A percentile compares a stretch with the other conserved stretches of the same genome.
Evolutionary conservation across 768 basidiomycete species (phyloP).

Genomic region (Suillus plorans): DNA sequence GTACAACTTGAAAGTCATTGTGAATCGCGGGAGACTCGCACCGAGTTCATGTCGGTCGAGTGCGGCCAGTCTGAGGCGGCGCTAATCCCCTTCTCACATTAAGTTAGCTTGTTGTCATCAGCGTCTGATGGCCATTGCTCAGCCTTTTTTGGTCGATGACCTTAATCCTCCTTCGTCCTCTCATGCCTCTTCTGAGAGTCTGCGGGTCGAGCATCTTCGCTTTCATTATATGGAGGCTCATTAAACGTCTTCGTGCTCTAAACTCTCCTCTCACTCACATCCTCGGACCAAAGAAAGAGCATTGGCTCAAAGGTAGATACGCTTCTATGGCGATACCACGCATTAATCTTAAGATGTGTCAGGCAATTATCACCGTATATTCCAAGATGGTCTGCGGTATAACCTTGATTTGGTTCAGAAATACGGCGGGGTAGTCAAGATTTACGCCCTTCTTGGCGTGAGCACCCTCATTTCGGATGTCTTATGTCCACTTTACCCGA

Average conservation of each 20-base stretch:
- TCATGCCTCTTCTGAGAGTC: slow-evolving; percentile 8
- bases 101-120: not conserved
- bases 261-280: slow-evolving; percentile 22
- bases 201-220: slow-evolving; percentile 10
- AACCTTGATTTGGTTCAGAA: slow-evolving; percentile 27
- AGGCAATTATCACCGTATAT: slow-evolving; percentile 35
- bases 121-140: not conserved
- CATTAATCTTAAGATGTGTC: not conserved
- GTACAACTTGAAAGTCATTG: not conserved
- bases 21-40: not conserved
- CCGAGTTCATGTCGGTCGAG: not conserved
- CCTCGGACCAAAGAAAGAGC: slow-evolving; percentile 32
- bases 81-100: slow-evolving; percentile 1
- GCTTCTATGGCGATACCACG: too few relatives aligned
- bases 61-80: not conserved
- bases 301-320: slow-evolving; percentile 33
- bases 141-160: not conserved
- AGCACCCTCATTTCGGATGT: not conserved
- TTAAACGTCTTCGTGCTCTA: slow-evolving; percentile 9
- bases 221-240: slow-evolving; percentile 19
- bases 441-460: slow-evolving; percentile 37
- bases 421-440: slow-evolving; percentile 36
- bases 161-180: not conserved
- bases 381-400: slow-evolving; percentile 33
- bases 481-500: slow-evolving; percentile 3